phyloP scores from a whole-genome alignment of 768 basidiomycete genomes.

The Leucosporidium yakuticum region DNA sequence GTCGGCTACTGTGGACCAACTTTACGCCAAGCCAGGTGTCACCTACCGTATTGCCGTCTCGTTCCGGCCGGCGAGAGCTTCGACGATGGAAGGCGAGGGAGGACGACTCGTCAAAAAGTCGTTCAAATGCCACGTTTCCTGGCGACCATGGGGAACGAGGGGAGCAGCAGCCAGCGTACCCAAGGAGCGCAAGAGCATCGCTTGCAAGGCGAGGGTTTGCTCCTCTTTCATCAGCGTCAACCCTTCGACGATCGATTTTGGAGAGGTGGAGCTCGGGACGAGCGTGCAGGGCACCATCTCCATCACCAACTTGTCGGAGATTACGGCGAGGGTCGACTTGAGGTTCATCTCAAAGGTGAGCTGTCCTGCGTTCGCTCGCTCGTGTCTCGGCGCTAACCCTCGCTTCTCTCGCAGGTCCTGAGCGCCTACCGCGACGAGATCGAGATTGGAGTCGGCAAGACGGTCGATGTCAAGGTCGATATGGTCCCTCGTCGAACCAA shows the following conservation, averaged over 20 bases:
- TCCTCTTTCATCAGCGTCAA: slow-evolving; percentile 38
- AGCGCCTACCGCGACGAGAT: slow-evolving; percentile 41
- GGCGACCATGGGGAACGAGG: neutral
- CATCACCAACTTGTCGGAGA: slow-evolving; percentile 39
- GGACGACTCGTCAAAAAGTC: slow-evolving; percentile 34
- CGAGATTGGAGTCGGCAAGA: slow-evolving; percentile 39
- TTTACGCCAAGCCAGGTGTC: slow-evolving; percentile 41
- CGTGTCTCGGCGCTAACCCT: neutral
- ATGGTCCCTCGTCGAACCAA: slow-evolving; percentile 44
- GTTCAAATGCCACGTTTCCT: slow-evolving; percentile 40
- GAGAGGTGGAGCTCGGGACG: slow-evolving; percentile 41
- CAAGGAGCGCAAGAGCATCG: slow-evolving; percentile 35
- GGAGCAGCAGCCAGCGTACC: neutral
- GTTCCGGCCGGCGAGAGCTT: slow-evolving; percentile 35
- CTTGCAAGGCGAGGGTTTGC: slow-evolving; percentile 39
- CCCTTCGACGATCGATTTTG: slow-evolving; percentile 39
- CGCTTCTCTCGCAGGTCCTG: slow-evolving; percentile 26
- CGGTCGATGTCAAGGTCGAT: slow-evolving; percentile 40
- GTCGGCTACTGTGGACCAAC: slow-evolving; percentile 39
- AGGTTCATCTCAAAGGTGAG: slow-evolving; percentile 40
- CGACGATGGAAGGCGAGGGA: slow-evolving; percentile 26
- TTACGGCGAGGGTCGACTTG: slow-evolving; percentile 41
- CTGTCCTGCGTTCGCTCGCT: neutral
- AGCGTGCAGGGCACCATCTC: slow-evolving; percentile 32
- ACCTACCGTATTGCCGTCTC: slow-evolving; percentile 41